A percentile compares a stretch with the other conserved stretches of the same genome.
phyloP scores from a whole-genome alignment of 164 flowering plant genomes.

The Sedum album region DNA sequence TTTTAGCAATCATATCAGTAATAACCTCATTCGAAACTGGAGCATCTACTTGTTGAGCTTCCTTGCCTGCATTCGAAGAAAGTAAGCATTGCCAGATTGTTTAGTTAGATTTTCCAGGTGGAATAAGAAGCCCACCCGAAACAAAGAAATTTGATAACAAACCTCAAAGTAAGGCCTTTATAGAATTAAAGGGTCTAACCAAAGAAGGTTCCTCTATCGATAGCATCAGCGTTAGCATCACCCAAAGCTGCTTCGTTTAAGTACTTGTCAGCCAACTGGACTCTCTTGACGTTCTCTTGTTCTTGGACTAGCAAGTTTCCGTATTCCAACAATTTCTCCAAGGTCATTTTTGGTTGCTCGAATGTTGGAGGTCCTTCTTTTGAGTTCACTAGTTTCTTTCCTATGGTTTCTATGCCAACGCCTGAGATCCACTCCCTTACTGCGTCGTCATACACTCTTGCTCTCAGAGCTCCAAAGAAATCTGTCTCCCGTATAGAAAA shows the following conservation, averaged over 20 bases:
- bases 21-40: conserved; percentile 39
- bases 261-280: conserved; percentile 48
- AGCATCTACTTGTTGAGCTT: conserved; percentile 37
- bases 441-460: conserved; percentile 57
- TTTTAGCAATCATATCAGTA: conserved; percentile 30
- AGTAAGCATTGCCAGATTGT: conserved; percentile 3
- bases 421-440: conserved; percentile 48
- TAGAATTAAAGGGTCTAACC: conserved; percentile 25
- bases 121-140: not conserved
- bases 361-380: conserved; percentile 51
- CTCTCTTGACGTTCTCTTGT: conserved; percentile 46
- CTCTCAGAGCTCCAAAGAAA: conserved; percentile 63
- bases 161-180: conserved; percentile 20
- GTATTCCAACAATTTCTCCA: conserved; percentile 56
- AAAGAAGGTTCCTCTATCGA: conserved; percentile 44
- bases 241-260: conserved; percentile 37
- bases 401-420: conserved; percentile 41
- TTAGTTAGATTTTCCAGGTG: not conserved
- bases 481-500: conserved; percentile 20
- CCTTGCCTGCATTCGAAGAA: conserved; percentile 27
- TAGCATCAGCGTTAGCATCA: conserved; percentile 23
- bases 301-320: conserved; percentile 61
- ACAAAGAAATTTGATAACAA: not conserved
- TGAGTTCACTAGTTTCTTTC: conserved; percentile 64
- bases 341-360: conserved; percentile 52